Percentiles rank a stretch among this genome's conserved stretches.
Evolutionary conservation across 495 filamentous ascomycete genomes (phyloP).

Genomic region (Tuber aestivum): DNA sequence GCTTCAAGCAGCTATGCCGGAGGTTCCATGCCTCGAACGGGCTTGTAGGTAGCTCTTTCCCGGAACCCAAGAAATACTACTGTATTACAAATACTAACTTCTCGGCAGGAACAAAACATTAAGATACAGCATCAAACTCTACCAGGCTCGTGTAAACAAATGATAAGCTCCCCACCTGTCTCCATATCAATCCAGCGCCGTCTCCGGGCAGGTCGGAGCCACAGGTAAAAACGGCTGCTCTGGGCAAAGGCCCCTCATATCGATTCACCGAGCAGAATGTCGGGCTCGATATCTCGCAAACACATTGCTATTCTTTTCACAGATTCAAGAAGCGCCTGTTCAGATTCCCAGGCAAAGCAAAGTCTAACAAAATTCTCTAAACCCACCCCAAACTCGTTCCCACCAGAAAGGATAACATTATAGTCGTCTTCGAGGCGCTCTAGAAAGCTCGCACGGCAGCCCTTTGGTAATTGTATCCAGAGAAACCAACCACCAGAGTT

Average conservation of each 20-base stretch:
- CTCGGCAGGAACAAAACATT: neutral
- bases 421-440: slow-evolving; percentile 51
- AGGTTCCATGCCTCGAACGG: neutral
- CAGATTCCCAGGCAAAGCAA: slow-evolving; percentile 71
- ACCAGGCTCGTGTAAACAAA: neutral
- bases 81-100: neutral
- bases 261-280: neutral
- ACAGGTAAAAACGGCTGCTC: neutral
- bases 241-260: neutral
- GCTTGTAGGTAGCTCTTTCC: too few species aligned
- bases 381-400: slow-evolving; percentile 39
- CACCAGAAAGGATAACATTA: slow-evolving; percentile 58
- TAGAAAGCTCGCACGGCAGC: slow-evolving; percentile 52
- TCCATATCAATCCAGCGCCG: neutral
- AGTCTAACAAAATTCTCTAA: slow-evolving; percentile 58
- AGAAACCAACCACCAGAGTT: slow-evolving; percentile 72
- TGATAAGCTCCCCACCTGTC: neutral
- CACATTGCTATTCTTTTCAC: slow-evolving; percentile 47
- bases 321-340: slow-evolving; percentile 61
- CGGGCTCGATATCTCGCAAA: neutral
- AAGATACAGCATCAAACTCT: neutral
- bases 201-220: neutral
- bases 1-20: neutral
- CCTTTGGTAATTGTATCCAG: slow-evolving; percentile 61
- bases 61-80: neutral